These are phyloP conservation scores for Russula sp. DNA, from an alignment of 768 basidiomycete genomes.

Conservation along the genomic window DNA sequence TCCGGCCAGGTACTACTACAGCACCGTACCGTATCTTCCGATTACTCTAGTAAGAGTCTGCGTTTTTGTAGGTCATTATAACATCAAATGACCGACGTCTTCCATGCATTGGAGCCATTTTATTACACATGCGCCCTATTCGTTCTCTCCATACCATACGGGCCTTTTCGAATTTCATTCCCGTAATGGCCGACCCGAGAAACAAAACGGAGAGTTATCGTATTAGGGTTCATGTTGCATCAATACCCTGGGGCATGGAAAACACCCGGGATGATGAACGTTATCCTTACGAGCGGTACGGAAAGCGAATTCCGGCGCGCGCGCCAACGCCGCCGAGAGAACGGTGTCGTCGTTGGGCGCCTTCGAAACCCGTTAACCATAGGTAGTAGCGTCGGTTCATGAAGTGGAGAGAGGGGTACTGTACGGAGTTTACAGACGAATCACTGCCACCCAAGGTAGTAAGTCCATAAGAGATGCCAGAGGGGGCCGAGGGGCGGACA, in stretches of 20 bases:
- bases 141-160: not conserved
- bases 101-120: constrained; percentile 9
- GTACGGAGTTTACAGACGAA: not conserved
- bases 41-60: no score
- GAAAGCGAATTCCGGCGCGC: constrained; percentile 5
- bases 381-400: constrained; percentile 2
- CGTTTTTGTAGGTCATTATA: no score
- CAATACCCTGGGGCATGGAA: constrained; percentile 12
- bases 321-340: not conserved
- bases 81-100: no score
- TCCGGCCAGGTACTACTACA: not conserved
- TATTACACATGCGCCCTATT: not conserved
- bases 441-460: no score
- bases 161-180: no score
- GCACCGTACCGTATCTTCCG: not conserved
- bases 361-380: constrained; percentile 9
- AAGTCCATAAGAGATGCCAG: no score
- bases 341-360: not conserved
- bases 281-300: not conserved
- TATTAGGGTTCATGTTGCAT: no score
- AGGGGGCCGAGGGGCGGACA: no score
- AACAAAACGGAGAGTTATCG: not conserved
- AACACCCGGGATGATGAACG: not conserved
- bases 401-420: not conserved
- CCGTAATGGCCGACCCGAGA: constrained; percentile 8